A percentile compares a stretch with the other conserved stretches of the same genome.
Evolutionary conservation across 1,284 basidiomycete genomes (phyloP).

Genomic region (Trichosporon sp.): DNA sequence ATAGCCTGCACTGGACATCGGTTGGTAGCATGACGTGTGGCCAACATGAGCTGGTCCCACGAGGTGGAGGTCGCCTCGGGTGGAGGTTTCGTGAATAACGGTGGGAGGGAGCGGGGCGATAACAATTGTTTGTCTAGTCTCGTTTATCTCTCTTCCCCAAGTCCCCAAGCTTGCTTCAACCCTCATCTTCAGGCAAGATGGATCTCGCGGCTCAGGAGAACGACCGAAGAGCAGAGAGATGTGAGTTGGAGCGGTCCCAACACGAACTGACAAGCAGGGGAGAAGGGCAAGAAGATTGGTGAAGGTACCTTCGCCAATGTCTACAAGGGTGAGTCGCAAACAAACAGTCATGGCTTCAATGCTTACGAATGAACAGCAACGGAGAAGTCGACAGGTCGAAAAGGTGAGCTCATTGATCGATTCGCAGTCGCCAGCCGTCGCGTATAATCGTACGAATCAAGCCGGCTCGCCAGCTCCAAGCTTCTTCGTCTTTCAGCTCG

Average conservation of each 20-base stretch:
- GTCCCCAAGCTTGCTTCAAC: not conserved
- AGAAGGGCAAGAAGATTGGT: constrained; percentile 80
- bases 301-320: constrained; percentile 98
- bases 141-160: not conserved
- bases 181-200: constrained; percentile 21
- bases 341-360: not conserved
- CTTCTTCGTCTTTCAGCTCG: constrained; percentile 27
- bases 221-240: constrained; percentile 31
- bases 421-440: too few relatives aligned
- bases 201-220: constrained; percentile 43
- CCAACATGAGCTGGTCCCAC: not conserved
- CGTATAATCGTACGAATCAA: too few relatives aligned
- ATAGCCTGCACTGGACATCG: too few relatives aligned
- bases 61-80: not conserved
- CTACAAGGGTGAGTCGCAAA: constrained; percentile 73
- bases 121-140: not conserved
- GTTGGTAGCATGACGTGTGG: not conserved
- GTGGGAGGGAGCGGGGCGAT: not conserved
- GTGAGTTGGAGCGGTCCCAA: constrained; percentile 19
- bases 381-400: constrained; percentile 37
- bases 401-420: constrained; percentile 29
- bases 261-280: constrained; percentile 30
- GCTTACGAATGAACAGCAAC: constrained; percentile 18
- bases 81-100: not conserved
- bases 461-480: too few relatives aligned